Percentiles rank a stretch among this genome's conserved stretches.
These are phyloP conservation scores for Hippophae tibetana DNA, from an alignment of 306 rosid species.

Conservation along the genomic window DNA sequence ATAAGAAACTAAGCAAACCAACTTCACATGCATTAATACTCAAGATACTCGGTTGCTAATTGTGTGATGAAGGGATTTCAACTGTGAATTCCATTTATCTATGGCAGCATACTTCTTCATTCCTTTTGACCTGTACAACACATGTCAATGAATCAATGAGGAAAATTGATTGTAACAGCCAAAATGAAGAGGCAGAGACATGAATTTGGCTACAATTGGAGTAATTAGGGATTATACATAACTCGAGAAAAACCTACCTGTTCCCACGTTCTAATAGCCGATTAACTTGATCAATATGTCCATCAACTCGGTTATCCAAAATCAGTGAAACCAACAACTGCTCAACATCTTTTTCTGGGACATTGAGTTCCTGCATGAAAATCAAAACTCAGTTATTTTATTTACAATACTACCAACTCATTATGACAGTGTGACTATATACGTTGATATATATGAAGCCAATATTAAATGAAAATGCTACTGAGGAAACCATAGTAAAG, in stretches of 20 bases:
- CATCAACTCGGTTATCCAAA: conserved; percentile 88
- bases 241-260: conserved; percentile 35
- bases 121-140: conserved; percentile 71
- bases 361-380: conserved; percentile 36
- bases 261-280: conserved; percentile 85
- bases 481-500: neutral
- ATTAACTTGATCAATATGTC: conserved; percentile 96
- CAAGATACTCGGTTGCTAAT: conserved; percentile 69
- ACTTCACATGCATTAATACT: neutral
- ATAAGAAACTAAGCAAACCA: conserved; percentile 8
- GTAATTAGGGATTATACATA: conserved; percentile 12
- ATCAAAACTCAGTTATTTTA: neutral
- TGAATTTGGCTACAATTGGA: neutral
- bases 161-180: neutral
- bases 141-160: neutral
- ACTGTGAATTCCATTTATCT: conserved; percentile 93
- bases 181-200: neutral
- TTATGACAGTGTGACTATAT: neutral
- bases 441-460: too few species aligned
- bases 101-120: conserved; percentile 85
- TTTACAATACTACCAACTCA: neutral
- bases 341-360: conserved; percentile 47
- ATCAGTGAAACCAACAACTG: conserved; percentile 52
- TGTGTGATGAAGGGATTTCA: conserved; percentile 66
- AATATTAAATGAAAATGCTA: neutral